These are phyloP conservation scores for Galium porrigens DNA, from an alignment of 305 asterid species.

Conservation along the genomic window DNA sequence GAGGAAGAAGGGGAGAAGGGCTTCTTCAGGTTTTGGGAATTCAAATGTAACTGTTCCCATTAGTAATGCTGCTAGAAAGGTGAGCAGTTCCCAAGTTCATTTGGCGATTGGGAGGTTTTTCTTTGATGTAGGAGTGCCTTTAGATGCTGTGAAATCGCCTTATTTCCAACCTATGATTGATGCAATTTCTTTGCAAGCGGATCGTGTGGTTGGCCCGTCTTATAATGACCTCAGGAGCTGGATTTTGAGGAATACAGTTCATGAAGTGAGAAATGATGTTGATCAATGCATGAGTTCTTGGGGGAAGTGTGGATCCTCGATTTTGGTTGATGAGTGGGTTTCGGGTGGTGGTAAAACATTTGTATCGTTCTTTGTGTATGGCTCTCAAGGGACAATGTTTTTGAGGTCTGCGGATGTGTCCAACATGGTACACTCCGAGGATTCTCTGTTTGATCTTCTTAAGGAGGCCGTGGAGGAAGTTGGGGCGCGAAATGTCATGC, in stretches of 20 bases:
- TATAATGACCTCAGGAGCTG: conserved; percentile 66
- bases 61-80: conserved; percentile 26
- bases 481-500: conserved; percentile 59
- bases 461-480: conserved; percentile 74
- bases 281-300: conserved; percentile 52
- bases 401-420: conserved; percentile 63
- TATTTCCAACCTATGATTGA: conserved; percentile 85
- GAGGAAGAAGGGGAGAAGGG: conserved; percentile 66
- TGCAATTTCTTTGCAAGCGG: conserved; percentile 62
- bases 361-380: conserved; percentile 39
- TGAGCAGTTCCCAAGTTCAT: conserved; percentile 34
- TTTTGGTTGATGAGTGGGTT: conserved; percentile 60
- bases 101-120: conserved; percentile 82
- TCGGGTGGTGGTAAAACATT: conserved; percentile 49
- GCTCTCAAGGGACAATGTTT: conserved; percentile 55
- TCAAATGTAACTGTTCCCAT: conserved; percentile 24
- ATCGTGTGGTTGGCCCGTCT: conserved; percentile 47
- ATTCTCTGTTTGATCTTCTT: conserved; percentile 45
- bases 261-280: conserved; percentile 49
- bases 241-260: conserved; percentile 53
- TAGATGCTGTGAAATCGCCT: conserved; percentile 58
- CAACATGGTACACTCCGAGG: conserved; percentile 33
- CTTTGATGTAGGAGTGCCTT: conserved; percentile 54
- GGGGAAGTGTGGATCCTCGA: conserved; percentile 66
- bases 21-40: conserved; percentile 23